Base-by-base conservation (phyloP, 2,329 filamentous ascomycete species). In the Ambrosiella xylebori region DNA sequence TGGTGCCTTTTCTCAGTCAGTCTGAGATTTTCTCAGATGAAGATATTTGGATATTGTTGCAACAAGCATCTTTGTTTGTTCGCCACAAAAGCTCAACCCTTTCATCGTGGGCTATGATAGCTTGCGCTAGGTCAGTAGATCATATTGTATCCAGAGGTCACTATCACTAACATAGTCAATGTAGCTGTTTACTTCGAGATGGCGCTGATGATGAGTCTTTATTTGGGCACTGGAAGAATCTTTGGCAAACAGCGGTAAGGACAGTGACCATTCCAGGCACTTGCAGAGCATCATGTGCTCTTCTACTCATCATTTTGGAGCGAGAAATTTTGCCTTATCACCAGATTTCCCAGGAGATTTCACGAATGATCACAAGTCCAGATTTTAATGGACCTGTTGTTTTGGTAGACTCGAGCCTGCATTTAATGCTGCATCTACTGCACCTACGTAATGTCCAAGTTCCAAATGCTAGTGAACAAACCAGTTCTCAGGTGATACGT, bases 101-200 rank as follows among this genome's bases (percentile, higher is more conserved):
- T 45, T 79, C 83, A 7, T 87, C 83, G 0, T 98, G 93, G 93
- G 84, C 88, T 15, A 81, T 95, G 73, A 68, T 96, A 56, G 84
- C 83, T n/a, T 80, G 88, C 66, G 76, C 87, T 62, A 87, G 86
- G 88, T 90, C 72, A 66, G 76, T 58, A 17, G 36, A 49, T 12
- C 47, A 0, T 11, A 5, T 41, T 19, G 17, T 27, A 27, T n/a
- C 13, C 12, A 41, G 11, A 39, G 19, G 6, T 8, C 17, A 35
- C 9, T 41, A 41, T 40, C 35, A 27, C 37, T 41, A 17, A 41
- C 64, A 70, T 40, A 69, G 54, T 27, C 49, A 7, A 36, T 17
- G n/a, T 53, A 73, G 71, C 57, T 73, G 68, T 49, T 66, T 65
- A 9, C 57, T 61, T 36, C 59, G 61, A 27, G 35, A 58, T 12